Evolutionary conservation across 768 basidiomycete genomes (phyloP).

Genomic region (Trametopsis cervina): DNA sequence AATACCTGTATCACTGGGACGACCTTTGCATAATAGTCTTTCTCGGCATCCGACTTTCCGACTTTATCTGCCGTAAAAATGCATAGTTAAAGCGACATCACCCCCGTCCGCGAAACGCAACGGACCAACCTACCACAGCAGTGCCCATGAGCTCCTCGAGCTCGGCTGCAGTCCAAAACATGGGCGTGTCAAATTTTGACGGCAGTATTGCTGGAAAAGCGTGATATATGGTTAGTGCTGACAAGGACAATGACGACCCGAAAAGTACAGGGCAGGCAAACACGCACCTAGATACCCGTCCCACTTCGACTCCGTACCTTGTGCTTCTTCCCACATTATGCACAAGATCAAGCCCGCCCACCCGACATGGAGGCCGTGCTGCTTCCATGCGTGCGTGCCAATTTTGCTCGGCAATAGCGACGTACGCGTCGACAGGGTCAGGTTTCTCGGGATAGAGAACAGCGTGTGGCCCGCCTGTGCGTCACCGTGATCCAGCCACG

Average conservation of each 20-base stretch:
- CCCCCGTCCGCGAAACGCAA: not conserved
- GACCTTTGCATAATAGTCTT: constrained; percentile 59
- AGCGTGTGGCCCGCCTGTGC: constrained; percentile 64
- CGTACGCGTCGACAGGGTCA: constrained; percentile 77
- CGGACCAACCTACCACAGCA: constrained; percentile 69
- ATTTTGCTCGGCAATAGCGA: constrained; percentile 57
- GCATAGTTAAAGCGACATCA: not conserved
- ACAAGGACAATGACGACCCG: no score
- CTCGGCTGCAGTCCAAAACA: constrained; percentile 86
- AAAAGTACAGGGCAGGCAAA: no score
- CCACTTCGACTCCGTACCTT: constrained; percentile 61
- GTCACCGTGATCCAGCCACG: no score
- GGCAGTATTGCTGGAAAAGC: constrained; percentile 55
- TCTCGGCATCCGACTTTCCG: constrained; percentile 77
- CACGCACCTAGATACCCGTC: constrained; percentile 59
- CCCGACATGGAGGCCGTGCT: constrained; percentile 50
- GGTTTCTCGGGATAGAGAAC: constrained; percentile 72
- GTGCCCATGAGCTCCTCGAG: constrained; percentile 74
- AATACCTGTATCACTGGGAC: constrained; percentile 65
- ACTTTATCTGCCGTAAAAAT: constrained; percentile 58
- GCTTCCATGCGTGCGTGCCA: constrained; percentile 59
- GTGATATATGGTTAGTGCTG: no score
- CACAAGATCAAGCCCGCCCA: constrained; percentile 89
- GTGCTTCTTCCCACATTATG: constrained; percentile 91
- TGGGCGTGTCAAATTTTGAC: constrained; percentile 73